A percentile compares a stretch with the other conserved stretches of the same genome.
phyloP scores from a whole-genome alignment of 2,329 filamentous ascomycete species.

The Curvularia sp. region DNA sequence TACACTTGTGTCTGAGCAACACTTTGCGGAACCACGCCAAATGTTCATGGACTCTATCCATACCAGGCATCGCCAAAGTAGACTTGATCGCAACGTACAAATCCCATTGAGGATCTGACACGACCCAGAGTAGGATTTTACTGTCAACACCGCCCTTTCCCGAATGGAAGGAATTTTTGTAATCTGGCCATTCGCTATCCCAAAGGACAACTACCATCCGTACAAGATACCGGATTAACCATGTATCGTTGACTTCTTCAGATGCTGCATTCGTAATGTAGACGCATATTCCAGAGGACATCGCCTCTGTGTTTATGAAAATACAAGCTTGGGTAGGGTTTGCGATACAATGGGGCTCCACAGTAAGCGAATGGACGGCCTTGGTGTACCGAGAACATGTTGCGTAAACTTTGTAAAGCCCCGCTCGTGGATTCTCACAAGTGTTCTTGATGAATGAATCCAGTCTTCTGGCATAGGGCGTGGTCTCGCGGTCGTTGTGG shows the following conservation, averaged over 20 bases:
- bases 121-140: constrained; percentile 1
- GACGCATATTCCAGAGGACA: neutral
- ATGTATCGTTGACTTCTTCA: neutral
- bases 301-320: neutral
- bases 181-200: neutral
- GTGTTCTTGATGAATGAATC: neutral
- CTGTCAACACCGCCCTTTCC: neutral
- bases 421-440: neutral
- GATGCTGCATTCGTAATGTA: constrained; percentile 1
- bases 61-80: neutral
- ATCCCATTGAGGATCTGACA: constrained; percentile 1
- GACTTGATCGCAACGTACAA: constrained; percentile 1
- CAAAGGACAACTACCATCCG: neutral
- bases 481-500: neutral
- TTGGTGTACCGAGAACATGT: neutral
- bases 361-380: neutral
- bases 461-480: neutral
- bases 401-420: neutral
- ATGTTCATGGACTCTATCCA: neutral
- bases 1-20: constrained; percentile 2
- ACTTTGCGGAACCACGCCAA: neutral
- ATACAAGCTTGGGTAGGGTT: neutral
- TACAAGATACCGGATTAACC: neutral
- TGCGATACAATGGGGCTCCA: neutral
- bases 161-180: accelerated